phyloP scores from a whole-genome alignment of 495 filamentous ascomycete species.

The Xylaria grammica region DNA sequence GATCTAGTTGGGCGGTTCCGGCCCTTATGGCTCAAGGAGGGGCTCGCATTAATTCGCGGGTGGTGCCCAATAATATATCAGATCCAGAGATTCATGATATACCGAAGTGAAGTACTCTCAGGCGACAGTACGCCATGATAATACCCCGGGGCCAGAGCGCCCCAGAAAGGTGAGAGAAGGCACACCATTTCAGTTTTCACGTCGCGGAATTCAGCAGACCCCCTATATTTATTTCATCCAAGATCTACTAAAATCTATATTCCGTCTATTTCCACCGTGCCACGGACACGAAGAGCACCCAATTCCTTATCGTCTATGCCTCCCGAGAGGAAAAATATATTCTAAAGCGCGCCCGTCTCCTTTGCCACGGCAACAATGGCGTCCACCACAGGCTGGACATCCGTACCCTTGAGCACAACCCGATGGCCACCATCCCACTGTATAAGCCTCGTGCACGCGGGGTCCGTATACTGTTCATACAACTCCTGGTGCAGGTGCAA shows the following conservation, averaged over 20 bases:
- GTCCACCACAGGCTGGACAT: conserved; percentile 56
- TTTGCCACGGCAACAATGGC: conserved; percentile 51
- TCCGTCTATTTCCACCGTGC: background rate
- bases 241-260: background rate
- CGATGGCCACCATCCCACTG: conserved; percentile 69
- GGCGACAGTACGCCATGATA: no score
- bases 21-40: no score
- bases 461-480: conserved; percentile 54
- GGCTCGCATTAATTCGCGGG: no score
- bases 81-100: no score
- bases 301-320: background rate
- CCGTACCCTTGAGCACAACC: conserved; percentile 59
- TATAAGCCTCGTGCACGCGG: conserved; percentile 48
- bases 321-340: background rate
- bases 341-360: conserved; percentile 29
- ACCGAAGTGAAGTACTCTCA: no score
- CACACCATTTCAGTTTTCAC: no score
- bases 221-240: conserved; percentile 2
- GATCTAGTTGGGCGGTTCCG: no score
- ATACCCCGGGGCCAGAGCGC: no score
- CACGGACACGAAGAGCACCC: background rate
- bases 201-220: no score
- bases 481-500: conserved; percentile 58
- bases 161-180: no score
- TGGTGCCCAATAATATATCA: no score